phyloP scores from a whole-genome alignment of 176 grass and related monocot species.

The Aegilops speltoides region DNA sequence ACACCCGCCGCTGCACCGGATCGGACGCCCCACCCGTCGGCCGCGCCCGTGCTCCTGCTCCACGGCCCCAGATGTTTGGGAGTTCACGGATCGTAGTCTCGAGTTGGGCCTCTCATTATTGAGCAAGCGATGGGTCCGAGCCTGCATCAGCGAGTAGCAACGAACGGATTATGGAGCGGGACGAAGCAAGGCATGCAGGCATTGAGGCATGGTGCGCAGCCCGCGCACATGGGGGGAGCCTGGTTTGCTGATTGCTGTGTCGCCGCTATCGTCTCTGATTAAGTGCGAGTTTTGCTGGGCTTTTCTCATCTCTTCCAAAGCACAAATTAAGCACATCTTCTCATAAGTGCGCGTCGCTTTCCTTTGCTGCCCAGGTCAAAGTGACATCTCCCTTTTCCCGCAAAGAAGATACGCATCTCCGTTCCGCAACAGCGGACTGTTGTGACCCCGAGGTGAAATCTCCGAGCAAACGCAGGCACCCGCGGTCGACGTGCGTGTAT shows the following conservation, averaged over 20 bases:
- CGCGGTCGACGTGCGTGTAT: neutral
- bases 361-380: neutral
- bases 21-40: conserved; percentile 15
- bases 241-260: neutral
- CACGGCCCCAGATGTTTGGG: neutral
- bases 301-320: neutral
- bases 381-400: neutral
- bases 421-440: no score
- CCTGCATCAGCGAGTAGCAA: neutral
- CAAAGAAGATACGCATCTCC: no score
- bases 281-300: neutral
- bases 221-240: conserved; percentile 23
- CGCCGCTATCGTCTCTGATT: conserved; percentile 18
- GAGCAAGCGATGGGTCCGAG: neutral
- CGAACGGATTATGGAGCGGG: neutral
- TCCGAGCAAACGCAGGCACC: neutral
- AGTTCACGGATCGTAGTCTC: neutral
- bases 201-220: neutral
- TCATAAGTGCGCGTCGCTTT: neutral
- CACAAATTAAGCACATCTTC: neutral
- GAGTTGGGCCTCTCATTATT: neutral
- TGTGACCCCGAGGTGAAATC: neutral
- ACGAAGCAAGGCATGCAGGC: neutral
- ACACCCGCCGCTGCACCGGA: neutral
- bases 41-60: neutral